Conservation (phyloP, 176 grass and related monocot genomes). For the Calamus simplicifolius region DNA sequence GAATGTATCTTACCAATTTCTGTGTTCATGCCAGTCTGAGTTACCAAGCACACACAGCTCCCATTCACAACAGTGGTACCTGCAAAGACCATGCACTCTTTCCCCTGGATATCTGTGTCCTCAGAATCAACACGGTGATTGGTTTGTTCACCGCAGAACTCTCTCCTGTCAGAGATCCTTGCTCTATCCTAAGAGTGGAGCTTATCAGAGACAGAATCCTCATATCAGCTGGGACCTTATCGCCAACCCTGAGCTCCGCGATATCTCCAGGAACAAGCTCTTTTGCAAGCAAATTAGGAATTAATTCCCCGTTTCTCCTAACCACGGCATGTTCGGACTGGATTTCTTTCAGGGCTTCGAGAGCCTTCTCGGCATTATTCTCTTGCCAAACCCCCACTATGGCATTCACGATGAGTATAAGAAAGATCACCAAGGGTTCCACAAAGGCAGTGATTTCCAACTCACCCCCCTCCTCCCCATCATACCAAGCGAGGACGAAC, state of each 20-base stretch:
- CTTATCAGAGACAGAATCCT: constrained; percentile 51
- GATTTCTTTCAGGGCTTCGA: constrained; percentile 76
- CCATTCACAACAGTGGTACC: constrained; percentile 93
- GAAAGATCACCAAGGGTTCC: constrained; percentile 91
- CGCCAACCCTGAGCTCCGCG: constrained; percentile 63
- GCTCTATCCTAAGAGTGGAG: constrained; percentile 79
- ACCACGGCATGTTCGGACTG: constrained; percentile 77
- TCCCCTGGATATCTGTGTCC: constrained; percentile 87
- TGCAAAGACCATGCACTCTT: constrained; percentile 82
- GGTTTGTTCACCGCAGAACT: constrained; percentile 77
- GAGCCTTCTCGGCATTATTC: constrained; percentile 81
- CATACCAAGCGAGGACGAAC: constrained; percentile 69
- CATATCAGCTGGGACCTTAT: constrained; percentile 93
- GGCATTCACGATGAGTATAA: constrained; percentile 88
- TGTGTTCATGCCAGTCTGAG: constrained; percentile 71
- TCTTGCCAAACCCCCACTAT: constrained; percentile 91
- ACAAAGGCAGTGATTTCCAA: constrained; percentile 68
- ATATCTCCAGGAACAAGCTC: constrained; percentile 78
- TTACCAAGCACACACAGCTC: constrained; percentile 65
- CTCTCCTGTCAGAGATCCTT: constrained; percentile 87
- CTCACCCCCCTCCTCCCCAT: constrained; percentile 26
- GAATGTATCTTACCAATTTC: constrained; percentile 94
- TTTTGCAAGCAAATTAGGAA: constrained; percentile 34
- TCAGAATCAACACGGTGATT: constrained; percentile 27
- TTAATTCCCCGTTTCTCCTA: constrained; percentile 40